Evolutionary conservation across 768 basidiomycete species (phyloP).

Genomic region (Punctularia strigosozonata): DNA sequence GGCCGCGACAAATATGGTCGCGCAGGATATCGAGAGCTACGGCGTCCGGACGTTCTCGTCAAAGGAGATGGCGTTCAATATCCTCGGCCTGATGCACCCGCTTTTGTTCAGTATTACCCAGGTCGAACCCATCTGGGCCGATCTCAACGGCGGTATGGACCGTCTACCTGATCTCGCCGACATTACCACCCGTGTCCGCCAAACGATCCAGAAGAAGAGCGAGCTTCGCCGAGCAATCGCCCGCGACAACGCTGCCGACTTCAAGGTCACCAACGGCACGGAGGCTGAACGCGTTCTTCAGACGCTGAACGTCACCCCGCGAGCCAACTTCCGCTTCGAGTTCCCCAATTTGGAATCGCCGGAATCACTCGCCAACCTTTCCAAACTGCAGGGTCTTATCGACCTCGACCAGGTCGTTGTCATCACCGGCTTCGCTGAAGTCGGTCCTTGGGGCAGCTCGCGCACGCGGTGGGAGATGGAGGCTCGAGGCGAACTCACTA

Average conservation of each 20-base stretch:
- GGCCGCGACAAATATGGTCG: slow-evolving; percentile 89
- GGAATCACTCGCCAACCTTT: slow-evolving; percentile 62
- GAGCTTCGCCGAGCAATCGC: slow-evolving; percentile 89
- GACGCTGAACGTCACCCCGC: slow-evolving; percentile 85
- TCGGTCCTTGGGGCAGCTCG: slow-evolving; percentile 97
- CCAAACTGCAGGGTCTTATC: slow-evolving; percentile 74
- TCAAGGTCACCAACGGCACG: slow-evolving; percentile 79
- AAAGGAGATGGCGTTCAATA: slow-evolving; percentile 99
- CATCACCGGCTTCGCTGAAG: slow-evolving; percentile 93
- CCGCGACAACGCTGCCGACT: slow-evolving; percentile 92
- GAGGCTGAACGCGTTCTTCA: slow-evolving; percentile 90
- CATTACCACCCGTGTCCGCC: slow-evolving; percentile 79
- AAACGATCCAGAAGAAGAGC: slow-evolving; percentile 70
- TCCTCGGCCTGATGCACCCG: slow-evolving; percentile 98
- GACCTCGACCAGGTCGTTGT: slow-evolving; percentile 96
- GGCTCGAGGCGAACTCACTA: slow-evolving; percentile 91
- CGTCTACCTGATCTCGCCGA: slow-evolving; percentile 91
- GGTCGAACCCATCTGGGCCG: slow-evolving; percentile 99
- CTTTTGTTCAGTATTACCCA: slow-evolving; percentile 98
- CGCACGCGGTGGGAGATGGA: slow-evolving; percentile 99
- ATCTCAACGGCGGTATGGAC: slow-evolving; percentile 97
- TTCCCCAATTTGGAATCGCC: slow-evolving; percentile 78
- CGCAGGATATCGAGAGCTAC: slow-evolving; percentile 83
- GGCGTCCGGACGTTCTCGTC: slow-evolving; percentile 98
- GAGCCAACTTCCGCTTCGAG: slow-evolving; percentile 95